Base-by-base conservation (phyloP, 169 alveolate species). In the Theileria parva region DNA sequence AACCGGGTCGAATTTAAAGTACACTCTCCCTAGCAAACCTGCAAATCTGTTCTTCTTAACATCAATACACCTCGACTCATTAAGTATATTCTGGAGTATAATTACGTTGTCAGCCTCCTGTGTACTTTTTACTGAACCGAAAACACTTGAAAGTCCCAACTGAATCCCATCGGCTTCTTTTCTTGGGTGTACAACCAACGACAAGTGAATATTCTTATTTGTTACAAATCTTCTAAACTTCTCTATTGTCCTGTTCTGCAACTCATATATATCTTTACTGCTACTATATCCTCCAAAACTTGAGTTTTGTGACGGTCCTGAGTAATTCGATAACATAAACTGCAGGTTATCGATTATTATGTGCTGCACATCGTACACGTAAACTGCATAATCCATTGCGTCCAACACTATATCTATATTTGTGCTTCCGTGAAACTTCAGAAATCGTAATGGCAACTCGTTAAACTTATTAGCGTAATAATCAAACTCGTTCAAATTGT, bases 21-120 rank as follows among this genome's bases (percentile, higher is more conserved):
- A 93, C 4, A 93, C 92, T 77, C 95, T 88, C 0, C 98, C 99
- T 19, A 95, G 79, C 55, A 93, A 94, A 17, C 99, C 99, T 77
- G 96, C 97, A 83, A 92, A 96, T 28, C 99, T 72, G 87, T 97
- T 97, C 86, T 97, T 97, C 84, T 95, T 91, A 7, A 96, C 85
- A 68, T 97, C 98, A 28, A 97, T 85, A 50, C 88, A 91, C 63
- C 97, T 87, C 39, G 89, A 89, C 61, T 93, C 89, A 12, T 94
- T 93, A 23, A 89, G 80, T 4, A 83, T 85, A 55, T 88, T 90
- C 89, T 97, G 96, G 32, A 97, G 78, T 34, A 97, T 96, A 44
- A 95, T 70, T 6, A 97, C 97, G 73, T 95, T 94, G 73, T 97
- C 99, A n/a, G 99, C 98, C 80, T 97, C 99, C 81, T 97, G 95